Base-by-base conservation (phyloP, 768 basidiomycete species). In the Hortiboletus campestris region DNA sequence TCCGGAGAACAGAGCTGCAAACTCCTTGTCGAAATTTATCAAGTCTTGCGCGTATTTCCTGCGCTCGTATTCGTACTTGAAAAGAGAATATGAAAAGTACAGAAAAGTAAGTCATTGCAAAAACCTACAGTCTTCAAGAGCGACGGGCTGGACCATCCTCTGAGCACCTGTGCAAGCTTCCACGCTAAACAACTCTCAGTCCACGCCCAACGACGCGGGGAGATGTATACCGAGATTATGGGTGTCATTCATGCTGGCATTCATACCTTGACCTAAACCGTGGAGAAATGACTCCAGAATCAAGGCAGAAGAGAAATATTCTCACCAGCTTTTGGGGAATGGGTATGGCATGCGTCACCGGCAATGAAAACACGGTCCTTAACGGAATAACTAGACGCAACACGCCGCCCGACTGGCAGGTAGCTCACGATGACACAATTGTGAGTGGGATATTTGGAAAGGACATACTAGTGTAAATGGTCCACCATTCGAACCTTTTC, bases 341-440 rank as follows among this genome's bases (percentile, higher is more conserved):
- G 83, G 1, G 82, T 84, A 63, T 84, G 84, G 55, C 85, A 88
- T 0, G 86, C 87, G 67, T 88, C 88, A 0, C 88, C 88, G 1
- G 81, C 84, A 50, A 91, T 88, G 67, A 90, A 89, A 1, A 88
- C 78, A 2, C 88, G 78, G 2, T 86, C 76, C 17, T 80, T 65
- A 1, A 78, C 71, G 20, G 82, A 83, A 67, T 78, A 89, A 5
- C 72, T 73, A 8, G 84, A 80, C 2, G 87, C 86, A 6, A 89
- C 82, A 11, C 87, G 81, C 63, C 89, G 88, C 3, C 86, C 87
- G 58, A 89, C 87, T 86, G 46, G 9, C 28, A 29, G 20, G 20
- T 17, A 19, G 44, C n/a, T 25, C 16, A 41, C 16, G 9, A 25
- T 32, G 39, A 31, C 46, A 59, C 47, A 36, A 20, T 42, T 9